phyloP scores from a whole-genome alignment of 2,329 filamentous ascomycete genomes.

The Pseudocercospora macadamiae region DNA sequence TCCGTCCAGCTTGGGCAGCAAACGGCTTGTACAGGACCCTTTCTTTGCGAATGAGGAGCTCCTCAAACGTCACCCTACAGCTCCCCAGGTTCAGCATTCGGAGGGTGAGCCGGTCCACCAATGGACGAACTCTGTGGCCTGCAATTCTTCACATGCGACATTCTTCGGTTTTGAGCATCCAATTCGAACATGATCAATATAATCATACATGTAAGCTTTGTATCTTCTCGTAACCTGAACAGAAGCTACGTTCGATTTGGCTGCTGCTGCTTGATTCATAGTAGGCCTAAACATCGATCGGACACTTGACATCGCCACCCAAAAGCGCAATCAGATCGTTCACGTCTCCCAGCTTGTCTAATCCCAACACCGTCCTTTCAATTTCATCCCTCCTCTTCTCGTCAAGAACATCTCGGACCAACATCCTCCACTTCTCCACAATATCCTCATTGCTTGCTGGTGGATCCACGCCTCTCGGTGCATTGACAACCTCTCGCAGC shows the following conservation, averaged over 20 bases:
- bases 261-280: no score
- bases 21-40: not conserved
- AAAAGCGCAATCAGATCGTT: constrained; percentile 4
- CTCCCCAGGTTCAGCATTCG: not conserved
- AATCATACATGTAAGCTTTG: no score
- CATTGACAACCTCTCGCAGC: not conserved
- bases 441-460: constrained; percentile 15
- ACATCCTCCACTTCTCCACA: constrained; percentile 14
- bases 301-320: constrained; percentile 12
- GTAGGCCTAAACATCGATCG: constrained; percentile 18
- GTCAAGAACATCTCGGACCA: constrained; percentile 12
- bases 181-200: no score
- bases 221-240: no score
- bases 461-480: constrained; percentile 10
- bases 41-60: not conserved
- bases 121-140: no score
- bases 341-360: constrained; percentile 5
- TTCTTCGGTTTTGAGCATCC: no score
- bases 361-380: constrained; percentile 3
- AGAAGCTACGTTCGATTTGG: no score
- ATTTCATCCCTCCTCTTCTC: constrained; percentile 11
- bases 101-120: not conserved
- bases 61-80: not conserved
- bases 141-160: no score
- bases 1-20: not conserved